These are phyloP conservation scores for Lagenidium giganteum DNA, from an alignment of 352 stramenopile species.

Conservation along the genomic window DNA sequence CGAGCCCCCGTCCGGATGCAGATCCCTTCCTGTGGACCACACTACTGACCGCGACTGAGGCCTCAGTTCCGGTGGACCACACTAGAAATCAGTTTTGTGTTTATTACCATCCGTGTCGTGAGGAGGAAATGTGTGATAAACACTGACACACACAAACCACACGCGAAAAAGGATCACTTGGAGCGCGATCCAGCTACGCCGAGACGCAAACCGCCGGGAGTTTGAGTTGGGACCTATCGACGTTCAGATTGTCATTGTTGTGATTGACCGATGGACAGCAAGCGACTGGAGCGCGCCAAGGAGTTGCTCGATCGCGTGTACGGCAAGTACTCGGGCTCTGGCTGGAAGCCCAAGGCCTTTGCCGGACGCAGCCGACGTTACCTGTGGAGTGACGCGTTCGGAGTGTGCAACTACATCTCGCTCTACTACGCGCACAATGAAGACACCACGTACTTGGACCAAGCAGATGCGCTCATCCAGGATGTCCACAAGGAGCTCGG, in stretches of 20 bases:
- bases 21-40: no score
- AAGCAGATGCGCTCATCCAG: conserved; percentile 19
- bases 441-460: conserved; percentile 12
- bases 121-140: no score
- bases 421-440: conserved; percentile 10
- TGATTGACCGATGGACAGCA: background rate
- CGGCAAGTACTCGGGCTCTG: conserved; percentile 17
- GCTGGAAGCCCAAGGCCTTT: conserved; percentile 18
- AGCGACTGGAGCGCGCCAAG: background rate
- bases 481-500: conserved; percentile 22
- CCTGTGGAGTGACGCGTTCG: conserved; percentile 32
- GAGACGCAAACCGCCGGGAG: no score
- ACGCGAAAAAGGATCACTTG: no score
- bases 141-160: no score
- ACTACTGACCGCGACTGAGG: no score
- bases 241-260: background rate
- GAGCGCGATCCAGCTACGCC: no score
- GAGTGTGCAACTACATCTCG: conserved; percentile 24
- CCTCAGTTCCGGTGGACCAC: no score
- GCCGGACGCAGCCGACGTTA: conserved; percentile 15
- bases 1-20: no score
- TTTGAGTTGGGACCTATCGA: no score
- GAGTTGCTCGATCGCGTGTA: conserved; percentile 23
- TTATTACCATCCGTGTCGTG: no score
- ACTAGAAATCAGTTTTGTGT: no score